Percentiles rank a stretch among this genome's conserved stretches.
Evolutionary conservation across 2,329 filamentous ascomycete species (phyloP).

Genomic region (Sclerotinia borealis): DNA sequence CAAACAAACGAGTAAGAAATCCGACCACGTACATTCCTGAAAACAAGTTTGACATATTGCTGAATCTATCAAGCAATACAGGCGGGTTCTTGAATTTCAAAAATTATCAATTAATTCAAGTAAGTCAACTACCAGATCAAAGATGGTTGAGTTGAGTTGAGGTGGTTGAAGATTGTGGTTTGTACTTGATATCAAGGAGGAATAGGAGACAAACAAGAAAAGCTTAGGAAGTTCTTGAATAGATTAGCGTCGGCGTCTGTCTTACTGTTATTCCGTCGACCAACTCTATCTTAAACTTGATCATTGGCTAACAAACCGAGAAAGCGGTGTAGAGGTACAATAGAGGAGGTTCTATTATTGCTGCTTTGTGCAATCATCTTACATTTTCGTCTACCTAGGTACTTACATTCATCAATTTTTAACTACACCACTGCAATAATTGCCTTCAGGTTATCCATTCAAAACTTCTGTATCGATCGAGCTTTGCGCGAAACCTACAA

Average conservation of each 20-base stretch:
- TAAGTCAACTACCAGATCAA: background rate
- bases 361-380: background rate
- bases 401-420: background rate
- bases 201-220: constrained; percentile 13
- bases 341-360: too few species aligned
- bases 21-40: constrained; percentile 32
- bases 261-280: background rate
- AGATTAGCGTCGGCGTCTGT: constrained; percentile 9
- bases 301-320: constrained; percentile 7
- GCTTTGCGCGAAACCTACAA: background rate
- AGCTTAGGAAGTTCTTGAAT: constrained; percentile 9
- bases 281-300: background rate
- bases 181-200: constrained; percentile 11
- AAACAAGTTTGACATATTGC: constrained; percentile 32
- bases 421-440: background rate
- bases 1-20: constrained; percentile 5
- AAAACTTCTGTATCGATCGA: background rate
- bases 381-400: background rate
- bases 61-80: background rate
- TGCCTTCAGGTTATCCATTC: background rate
- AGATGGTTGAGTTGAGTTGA: background rate
- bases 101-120: background rate
- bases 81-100: background rate
- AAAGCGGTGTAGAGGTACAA: background rate
- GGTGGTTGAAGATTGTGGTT: constrained; percentile 1